Percentiles rank a stretch among this genome's conserved stretches.
These are phyloP conservation scores for Pichia sp. DNA, from an alignment of 1,139 yeast species.

Conservation along the genomic window DNA sequence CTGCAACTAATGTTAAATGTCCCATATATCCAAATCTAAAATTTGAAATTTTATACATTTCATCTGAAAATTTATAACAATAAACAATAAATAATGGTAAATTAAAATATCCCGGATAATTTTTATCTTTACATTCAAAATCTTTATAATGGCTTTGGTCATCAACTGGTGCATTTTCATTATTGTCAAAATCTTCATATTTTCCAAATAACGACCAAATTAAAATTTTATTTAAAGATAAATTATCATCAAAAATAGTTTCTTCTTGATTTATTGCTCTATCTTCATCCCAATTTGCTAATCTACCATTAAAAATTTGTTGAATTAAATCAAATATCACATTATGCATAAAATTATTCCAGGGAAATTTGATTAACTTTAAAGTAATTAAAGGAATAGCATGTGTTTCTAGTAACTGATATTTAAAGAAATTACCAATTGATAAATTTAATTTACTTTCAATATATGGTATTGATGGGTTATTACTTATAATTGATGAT, in stretches of 20 bases:
- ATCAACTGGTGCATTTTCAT: not conserved
- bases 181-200: conserved; percentile 19
- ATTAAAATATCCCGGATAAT: conserved; percentile 28
- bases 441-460: conserved; percentile 25
- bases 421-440: conserved; percentile 51
- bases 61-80: conserved; percentile 64
- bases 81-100: conserved; percentile 28
- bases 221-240: conserved; percentile 28
- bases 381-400: conserved; percentile 26
- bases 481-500: not conserved
- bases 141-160: conserved; percentile 6
- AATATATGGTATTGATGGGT: conserved; percentile 14
- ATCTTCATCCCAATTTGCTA: conserved; percentile 32
- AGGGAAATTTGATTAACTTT: conserved; percentile 54
- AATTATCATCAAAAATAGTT: conserved; percentile 28
- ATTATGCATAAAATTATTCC: conserved; percentile 97
- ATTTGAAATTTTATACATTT: conserved; percentile 42
- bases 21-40: conserved; percentile 95
- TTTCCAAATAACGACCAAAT: conserved; percentile 31
- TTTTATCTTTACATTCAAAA: conserved; percentile 16
- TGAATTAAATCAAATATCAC: conserved; percentile 98
- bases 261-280: conserved; percentile 29
- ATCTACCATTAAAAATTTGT: conserved; percentile 79
- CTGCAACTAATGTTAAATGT: conserved; percentile 89
- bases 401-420: conserved; percentile 26